A percentile compares a stretch with the other conserved stretches of the same genome.
phyloP scores from a whole-genome alignment of 306 rosid species.

The Vachellia collinsii region DNA sequence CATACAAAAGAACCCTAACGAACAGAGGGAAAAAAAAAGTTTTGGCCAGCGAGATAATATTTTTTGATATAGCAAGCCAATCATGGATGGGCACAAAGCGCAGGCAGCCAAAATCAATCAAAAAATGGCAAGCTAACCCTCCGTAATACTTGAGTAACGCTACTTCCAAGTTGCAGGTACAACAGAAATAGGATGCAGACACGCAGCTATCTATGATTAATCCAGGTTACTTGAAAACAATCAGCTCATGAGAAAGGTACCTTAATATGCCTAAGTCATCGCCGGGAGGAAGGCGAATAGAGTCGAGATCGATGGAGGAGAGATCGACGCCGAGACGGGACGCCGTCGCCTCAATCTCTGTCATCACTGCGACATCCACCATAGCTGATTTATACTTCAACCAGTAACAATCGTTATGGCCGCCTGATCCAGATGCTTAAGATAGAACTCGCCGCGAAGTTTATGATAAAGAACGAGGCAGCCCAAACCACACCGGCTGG shows the following conservation, averaged over 20 bases:
- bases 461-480: neutral
- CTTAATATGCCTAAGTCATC: slow-evolving; percentile 65
- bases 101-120: neutral
- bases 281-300: slow-evolving; percentile 67
- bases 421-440: neutral
- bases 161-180: neutral
- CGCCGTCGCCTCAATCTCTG: slow-evolving; percentile 75
- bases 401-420: neutral
- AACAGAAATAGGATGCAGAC: neutral
- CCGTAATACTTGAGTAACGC: neutral
- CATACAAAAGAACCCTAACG: slow-evolving; percentile 4
- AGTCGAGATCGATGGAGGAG: slow-evolving; percentile 54
- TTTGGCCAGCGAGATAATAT: neutral
- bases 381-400: slow-evolving; percentile 31
- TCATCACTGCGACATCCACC: slow-evolving; percentile 72
- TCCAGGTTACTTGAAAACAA: neutral
- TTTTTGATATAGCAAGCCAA: neutral
- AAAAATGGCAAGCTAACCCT: neutral
- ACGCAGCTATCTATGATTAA: neutral
- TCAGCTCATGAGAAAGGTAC: slow-evolving; percentile 35
- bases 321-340: slow-evolving; percentile 65
- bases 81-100: neutral
- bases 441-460: neutral
- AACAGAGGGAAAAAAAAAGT: neutral
- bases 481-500: no score